Conservation (phyloP, 2,329 filamentous ascomycete genomes). For the Fusarium sp. region DNA sequence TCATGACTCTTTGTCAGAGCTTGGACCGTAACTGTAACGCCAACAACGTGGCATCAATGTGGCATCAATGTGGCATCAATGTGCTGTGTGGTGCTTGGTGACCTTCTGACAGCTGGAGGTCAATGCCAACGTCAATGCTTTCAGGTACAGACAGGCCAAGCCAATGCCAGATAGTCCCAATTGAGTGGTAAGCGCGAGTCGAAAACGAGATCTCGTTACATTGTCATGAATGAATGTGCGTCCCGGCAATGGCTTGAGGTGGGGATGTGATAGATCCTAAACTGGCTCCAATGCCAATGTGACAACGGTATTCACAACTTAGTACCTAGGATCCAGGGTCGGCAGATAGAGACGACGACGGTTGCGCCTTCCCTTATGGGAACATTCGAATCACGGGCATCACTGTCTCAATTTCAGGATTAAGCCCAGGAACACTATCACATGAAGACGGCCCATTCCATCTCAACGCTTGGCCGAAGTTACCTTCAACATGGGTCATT, state of each 20-base stretch:
- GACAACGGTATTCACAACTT: neutral
- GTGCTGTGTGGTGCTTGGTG: neutral
- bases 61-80: constrained; percentile 31
- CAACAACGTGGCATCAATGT: constrained; percentile 33
- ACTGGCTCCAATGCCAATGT: constrained; percentile 6
- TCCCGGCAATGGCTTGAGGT: neutral
- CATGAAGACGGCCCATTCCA: neutral
- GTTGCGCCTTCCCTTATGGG: neutral
- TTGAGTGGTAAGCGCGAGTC: neutral
- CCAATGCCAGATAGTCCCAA: neutral
- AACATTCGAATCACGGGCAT: neutral
- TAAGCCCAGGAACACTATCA: neutral
- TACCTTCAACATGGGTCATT: neutral
- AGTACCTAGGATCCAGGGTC: constrained; percentile 23
- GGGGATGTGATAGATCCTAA: constrained; percentile 2
- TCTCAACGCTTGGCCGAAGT: neutral
- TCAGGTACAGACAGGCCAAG: neutral
- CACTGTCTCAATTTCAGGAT: neutral
- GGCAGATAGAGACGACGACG: constrained; percentile 22
- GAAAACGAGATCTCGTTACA: constrained; percentile 11
- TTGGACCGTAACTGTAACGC: neutral
- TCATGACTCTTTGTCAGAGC: constrained; percentile 12
- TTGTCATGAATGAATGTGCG: neutral
- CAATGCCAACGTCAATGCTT: neutral
- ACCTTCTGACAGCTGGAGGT: neutral